These are phyloP conservation scores for Phyllostachys edulis DNA, from an alignment of 176 grass and related monocot species.

Conservation along the genomic window DNA sequence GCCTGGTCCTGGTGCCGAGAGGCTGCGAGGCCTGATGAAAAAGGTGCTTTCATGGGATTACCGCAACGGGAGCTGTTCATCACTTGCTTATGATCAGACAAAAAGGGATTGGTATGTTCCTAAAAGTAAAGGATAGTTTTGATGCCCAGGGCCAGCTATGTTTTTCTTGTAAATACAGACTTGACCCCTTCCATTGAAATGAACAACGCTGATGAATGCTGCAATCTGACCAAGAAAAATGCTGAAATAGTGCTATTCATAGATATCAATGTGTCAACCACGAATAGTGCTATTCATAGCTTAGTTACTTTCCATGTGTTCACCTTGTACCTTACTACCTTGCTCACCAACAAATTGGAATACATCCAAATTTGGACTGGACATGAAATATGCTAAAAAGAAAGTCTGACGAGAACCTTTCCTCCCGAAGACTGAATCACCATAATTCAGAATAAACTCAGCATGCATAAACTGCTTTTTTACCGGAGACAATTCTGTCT, in stretches of 20 bases:
- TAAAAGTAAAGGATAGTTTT: slow-evolving; percentile 29
- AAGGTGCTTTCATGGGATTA: slow-evolving; percentile 67
- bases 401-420: not conserved
- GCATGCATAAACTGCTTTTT: not conserved
- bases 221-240: slow-evolving; percentile 34
- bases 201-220: slow-evolving; percentile 20
- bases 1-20: slow-evolving; percentile 64
- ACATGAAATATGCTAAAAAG: not conserved
- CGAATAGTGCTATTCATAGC: too few relatives aligned
- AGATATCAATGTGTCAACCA: not conserved
- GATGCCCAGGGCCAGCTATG: not conserved
- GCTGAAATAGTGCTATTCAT: not conserved
- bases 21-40: slow-evolving; percentile 66
- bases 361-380: not conserved
- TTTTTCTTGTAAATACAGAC: slow-evolving; percentile 37
- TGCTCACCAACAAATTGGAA: not conserved
- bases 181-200: slow-evolving; percentile 34
- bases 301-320: not conserved
- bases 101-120: slow-evolving; percentile 71
- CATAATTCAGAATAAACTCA: not conserved
- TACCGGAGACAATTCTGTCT: not conserved
- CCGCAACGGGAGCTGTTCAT: slow-evolving; percentile 72
- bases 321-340: not conserved
- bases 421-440: not conserved
- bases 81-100: slow-evolving; percentile 71